A percentile compares a stretch with the other conserved stretches of the same genome.
Conservation (phyloP, 306 rosid species). For the Ammopiptanthus mongolicus region DNA sequence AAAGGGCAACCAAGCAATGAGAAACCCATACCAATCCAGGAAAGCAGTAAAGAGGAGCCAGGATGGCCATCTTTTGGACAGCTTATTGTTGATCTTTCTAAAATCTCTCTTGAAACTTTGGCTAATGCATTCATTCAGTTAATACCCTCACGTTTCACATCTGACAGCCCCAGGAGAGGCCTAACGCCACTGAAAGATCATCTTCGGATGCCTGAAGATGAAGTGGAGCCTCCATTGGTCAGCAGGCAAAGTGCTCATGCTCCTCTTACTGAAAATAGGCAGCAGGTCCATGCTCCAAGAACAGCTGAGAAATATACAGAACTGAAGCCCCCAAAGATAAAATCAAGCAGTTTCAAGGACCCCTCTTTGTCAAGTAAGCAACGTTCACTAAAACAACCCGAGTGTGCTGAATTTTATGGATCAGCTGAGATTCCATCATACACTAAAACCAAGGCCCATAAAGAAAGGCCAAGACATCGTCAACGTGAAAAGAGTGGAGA, state of each 20-base stretch:
- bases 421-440: slow-evolving; percentile 60
- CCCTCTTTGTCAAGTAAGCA: slow-evolving; percentile 74
- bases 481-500: slow-evolving; percentile 83
- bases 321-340: slow-evolving; percentile 66
- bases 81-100: slow-evolving; percentile 65
- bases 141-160: slow-evolving; percentile 51
- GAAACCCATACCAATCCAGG: slow-evolving; percentile 38
- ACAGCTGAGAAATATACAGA: slow-evolving; percentile 56
- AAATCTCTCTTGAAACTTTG: slow-evolving; percentile 58
- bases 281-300: slow-evolving; percentile 46
- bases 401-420: slow-evolving; percentile 72
- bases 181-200: slow-evolving; percentile 68
- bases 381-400: slow-evolving; percentile 65
- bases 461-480: slow-evolving; percentile 78
- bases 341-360: slow-evolving; percentile 79
- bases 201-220: slow-evolving; percentile 82
- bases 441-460: slow-evolving; percentile 70
- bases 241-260: slow-evolving; percentile 43
- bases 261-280: slow-evolving; percentile 51
- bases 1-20: slow-evolving; percentile 46
- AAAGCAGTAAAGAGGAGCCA: slow-evolving; percentile 69
- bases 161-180: slow-evolving; percentile 33
- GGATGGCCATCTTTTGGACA: slow-evolving; percentile 95
- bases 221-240: slow-evolving; percentile 33
- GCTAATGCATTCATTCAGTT: slow-evolving; percentile 40